Evolutionary conservation across 768 basidiomycete genomes (phyloP), one percentile per base, ranked within the genome.

Genomic region (Mycena rebaudengoi): DNA sequence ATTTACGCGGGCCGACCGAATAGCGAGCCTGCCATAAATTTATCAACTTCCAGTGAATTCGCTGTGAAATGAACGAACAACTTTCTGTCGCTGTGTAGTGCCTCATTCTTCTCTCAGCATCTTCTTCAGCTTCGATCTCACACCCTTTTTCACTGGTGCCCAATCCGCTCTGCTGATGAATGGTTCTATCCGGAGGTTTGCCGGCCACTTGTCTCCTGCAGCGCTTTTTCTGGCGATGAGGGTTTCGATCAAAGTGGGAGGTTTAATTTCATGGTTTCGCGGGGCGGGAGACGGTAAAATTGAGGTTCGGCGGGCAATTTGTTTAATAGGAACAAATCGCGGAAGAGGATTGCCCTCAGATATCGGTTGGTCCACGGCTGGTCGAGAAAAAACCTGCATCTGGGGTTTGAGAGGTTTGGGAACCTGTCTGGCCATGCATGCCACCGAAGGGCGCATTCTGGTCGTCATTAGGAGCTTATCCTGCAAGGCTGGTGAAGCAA

Each of bases 111-210:
- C 78, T 48, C 70, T 80, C 67, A 80, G 46, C 72, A 84, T 71
- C 55, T 70, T 71, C 68, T 79, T 84, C 65, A 86, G 60, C 59
- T 77, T 76, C 39, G 73, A 71, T 46, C 80, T 70, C 6, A 82
- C 64, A 2, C 78, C 77, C 29, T 73, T 75, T 20, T 77, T 78
- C 0, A 83, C 78, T 23, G 79, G 77, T 37, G 75, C 75, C 48
- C 84, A 81, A 18, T 72, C 75, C 40, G 72, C 74, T 68, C 74
- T 80, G 35, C 74, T 75, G 46, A 84, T 65, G 41, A 79, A 62
- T 2, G 83, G 80, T 67, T 87, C 85, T 39, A 86, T 80, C 35
- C 85, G 82, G 45, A 86, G 74, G 54, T 86, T 86, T 26, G 72
- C 64, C 3, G 85, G 85, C 75, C 79, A 86, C n/a, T 66, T 65